phyloP scores from a whole-genome alignment of 2,329 filamentous ascomycete genomes.

The Chaetomium sp. region DNA sequence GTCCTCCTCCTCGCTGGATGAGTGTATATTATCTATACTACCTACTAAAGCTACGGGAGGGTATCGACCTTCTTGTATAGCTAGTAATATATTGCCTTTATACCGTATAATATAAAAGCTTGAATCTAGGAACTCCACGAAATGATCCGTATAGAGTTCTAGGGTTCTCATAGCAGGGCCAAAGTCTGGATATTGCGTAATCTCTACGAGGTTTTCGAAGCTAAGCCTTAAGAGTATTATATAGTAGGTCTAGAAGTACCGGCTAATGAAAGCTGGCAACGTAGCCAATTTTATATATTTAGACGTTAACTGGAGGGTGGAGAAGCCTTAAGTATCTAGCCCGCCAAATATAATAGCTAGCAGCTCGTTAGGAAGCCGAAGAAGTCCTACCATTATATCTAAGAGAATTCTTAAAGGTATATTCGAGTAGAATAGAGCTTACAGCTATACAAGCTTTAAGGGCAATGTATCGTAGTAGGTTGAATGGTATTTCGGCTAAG shows the following conservation, averaged over 20 bases:
- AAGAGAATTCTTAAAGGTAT: no score
- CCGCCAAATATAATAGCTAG: slow-evolving; percentile 16
- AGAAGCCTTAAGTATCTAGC: slow-evolving; percentile 14
- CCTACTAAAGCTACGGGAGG: slow-evolving; percentile 16
- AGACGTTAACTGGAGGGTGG: slow-evolving; percentile 14
- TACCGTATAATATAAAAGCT: slow-evolving; percentile 6
- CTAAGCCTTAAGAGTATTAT: slow-evolving; percentile 11
- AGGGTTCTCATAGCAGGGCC: slow-evolving; percentile 18
- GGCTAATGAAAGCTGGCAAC: slow-evolving; percentile 16
- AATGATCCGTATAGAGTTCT: slow-evolving; percentile 18
- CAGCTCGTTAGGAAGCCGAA: slow-evolving; percentile 17
- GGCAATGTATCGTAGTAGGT: slow-evolving; percentile 6
- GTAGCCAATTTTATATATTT: slow-evolving; percentile 14
- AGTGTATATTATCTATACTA: slow-evolving; percentile 17
- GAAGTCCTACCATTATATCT: slow-evolving; percentile 11
- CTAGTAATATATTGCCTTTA: slow-evolving; percentile 13
- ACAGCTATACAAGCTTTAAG: slow-evolving; percentile 12
- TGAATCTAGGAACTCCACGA: slow-evolving; percentile 14
- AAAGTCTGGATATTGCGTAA: slow-evolving; percentile 16
- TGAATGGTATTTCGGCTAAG: no score
- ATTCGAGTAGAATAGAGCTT: slow-evolving; percentile 15
- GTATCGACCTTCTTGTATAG: slow-evolving; percentile 16
- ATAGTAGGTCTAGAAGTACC: slow-evolving; percentile 12
- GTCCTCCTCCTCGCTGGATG: slow-evolving; percentile 11
- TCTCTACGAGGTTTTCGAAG: slow-evolving; percentile 15